Evolutionary conservation across 345 rosid genomes (phyloP), one percentile per base, ranked within the genome.

Genomic region (Pistacia atlantica): DNA sequence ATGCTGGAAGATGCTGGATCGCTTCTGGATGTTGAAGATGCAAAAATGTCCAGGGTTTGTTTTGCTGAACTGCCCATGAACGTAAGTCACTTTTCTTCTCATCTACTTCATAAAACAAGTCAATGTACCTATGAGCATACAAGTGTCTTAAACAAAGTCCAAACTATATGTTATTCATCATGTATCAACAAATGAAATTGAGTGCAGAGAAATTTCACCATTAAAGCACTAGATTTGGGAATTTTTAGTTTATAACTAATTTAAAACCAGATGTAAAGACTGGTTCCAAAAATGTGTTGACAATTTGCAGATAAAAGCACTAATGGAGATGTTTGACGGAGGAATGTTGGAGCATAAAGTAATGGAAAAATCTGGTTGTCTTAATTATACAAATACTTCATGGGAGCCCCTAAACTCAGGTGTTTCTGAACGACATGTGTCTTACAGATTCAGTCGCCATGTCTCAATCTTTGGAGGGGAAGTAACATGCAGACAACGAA

Each of bases 401-500:
- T 95, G 99, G 99, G 97, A 87, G 68, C 78, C 83, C 4, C 81
- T 78, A 54, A 87, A 81, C 17, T 78, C 80, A 0, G 92, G 84
- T 54, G 79, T 87, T 60, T 84, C 46, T 6, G 91, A 90, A 84
- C 80, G 98, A 52, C 85, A 65, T 0, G 59, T 92, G 56, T 80
- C 92, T 10, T 92, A 90, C 85, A 91, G 77, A 58, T 93, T 89
- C 86, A 89, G 78, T 35, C 90, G 80, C 66, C 77, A 86, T 35
- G 87, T 95, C 18, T 95, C 98, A 31, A 89, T 87, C 64, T 92
- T 93, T 58, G 98, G 91, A 82, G 98, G 93, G 57, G 93, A 92
- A 81, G 99, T 92, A 57, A 82, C 85, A 31, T 80, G 89, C 81
- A 79, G 83, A 12, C 99, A 93, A 72, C 93, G 83, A 82, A 92